A percentile compares a stretch with the other conserved stretches of the same genome.
Conservation (phyloP, 352 stramenopile species). For the Pythium insidiosum region DNA sequence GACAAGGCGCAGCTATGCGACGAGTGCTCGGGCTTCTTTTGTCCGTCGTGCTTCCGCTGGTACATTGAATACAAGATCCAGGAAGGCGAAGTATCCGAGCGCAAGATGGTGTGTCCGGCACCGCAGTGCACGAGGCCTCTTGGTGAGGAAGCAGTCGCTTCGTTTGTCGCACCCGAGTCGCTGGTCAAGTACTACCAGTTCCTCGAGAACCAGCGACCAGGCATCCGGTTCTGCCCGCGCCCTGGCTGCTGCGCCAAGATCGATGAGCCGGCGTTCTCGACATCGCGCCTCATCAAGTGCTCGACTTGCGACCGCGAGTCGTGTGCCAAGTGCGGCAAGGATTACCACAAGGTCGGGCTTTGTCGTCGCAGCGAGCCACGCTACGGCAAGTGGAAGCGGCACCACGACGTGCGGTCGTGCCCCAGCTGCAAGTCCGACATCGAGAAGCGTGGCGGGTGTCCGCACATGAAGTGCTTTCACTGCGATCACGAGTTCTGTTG, state of each 20-base stretch:
- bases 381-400: constrained; percentile 62
- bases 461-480: constrained; percentile 82
- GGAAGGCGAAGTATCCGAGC: constrained; percentile 62
- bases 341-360: constrained; percentile 43
- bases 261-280: constrained; percentile 46
- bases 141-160: constrained; percentile 39
- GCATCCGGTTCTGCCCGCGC: constrained; percentile 66
- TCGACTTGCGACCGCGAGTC: constrained; percentile 35
- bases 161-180: constrained; percentile 31
- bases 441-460: constrained; percentile 80
- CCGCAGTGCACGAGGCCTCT: constrained; percentile 44
- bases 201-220: constrained; percentile 49
- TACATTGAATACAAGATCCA: constrained; percentile 75
- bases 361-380: constrained; percentile 59
- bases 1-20: constrained; percentile 35
- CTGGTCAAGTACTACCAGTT: constrained; percentile 65
- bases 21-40: constrained; percentile 39
- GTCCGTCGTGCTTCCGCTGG: constrained; percentile 48
- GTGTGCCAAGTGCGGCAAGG: constrained; percentile 58
- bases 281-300: constrained; percentile 34
- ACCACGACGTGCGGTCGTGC: constrained; percentile 59
- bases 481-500: constrained; percentile 84
- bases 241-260: constrained; percentile 51
- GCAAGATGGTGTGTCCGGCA: constrained; percentile 66
- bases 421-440: constrained; percentile 63